Base-by-base conservation (phyloP, 2,329 filamentous ascomycete genomes). In the Aspergillus luchuensis region DNA sequence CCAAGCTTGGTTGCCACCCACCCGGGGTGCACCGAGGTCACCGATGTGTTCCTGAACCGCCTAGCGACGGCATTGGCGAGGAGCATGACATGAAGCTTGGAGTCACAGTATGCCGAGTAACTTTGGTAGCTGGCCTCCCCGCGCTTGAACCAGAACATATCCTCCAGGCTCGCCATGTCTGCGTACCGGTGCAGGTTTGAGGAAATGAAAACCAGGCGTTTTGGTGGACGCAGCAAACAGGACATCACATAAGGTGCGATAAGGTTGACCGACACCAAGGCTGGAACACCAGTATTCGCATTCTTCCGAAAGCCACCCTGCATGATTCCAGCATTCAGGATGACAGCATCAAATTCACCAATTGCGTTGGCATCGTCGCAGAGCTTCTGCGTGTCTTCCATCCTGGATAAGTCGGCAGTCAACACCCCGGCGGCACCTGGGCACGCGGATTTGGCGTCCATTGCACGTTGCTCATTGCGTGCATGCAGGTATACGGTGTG, bases 401-500 rank as follows among this genome's bases (percentile, higher is more conserved):
- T 69, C 63, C 73, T 82, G 17, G 80, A 78, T 3, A 87, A 73
- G 70, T 87, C 85, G 21, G 78, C 83, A 13, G 82, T 72, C 3
- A 86, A 75, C 13, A 84, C 80, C 6, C 75, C 77, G 58, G 80
- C 77, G 19, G 84, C 82, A 3, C 77, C 79, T 0, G 84, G 83
- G 43, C 80, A 82, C 11, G 79, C 78, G 5, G 71, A 64, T 17
- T 72, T 70, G 4, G 83, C 82, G 56, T 85, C 80, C 15, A 74
- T 67, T 21, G 83, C 84, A 30, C 84, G 82, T 59, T 81, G 71
- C n/a, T 76, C 68, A 67, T 79, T 86, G 57, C 84, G 82, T 1
- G 82, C 84, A 68, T 87, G 85, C 1, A 87, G 76, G 55, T 81
- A 79, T 23, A 87, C 83, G 8, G 77, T 74, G 72, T 87, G 84